Percentiles rank a stretch among this genome's conserved stretches.
Conservation (phyloP, 768 basidiomycete species). For the Phanerochaete carnosa region DNA sequence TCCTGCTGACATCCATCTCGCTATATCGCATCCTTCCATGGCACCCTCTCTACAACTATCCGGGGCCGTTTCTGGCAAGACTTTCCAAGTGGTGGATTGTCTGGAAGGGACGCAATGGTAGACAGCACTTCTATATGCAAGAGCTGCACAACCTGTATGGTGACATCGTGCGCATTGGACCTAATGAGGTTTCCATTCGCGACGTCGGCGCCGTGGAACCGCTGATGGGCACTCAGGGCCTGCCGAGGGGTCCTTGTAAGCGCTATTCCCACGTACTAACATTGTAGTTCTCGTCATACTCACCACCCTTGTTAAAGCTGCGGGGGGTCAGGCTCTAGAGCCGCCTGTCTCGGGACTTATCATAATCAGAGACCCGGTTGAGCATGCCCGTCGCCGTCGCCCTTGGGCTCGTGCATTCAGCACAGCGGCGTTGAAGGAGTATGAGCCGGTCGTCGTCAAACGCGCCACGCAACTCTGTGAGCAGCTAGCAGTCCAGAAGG, state of each 20-base stretch:
- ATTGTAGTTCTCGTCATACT: neutral
- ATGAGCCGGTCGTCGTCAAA: constrained; percentile 20
- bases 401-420: constrained; percentile 30
- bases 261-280: neutral
- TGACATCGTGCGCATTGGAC: constrained; percentile 55
- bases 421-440: constrained; percentile 23
- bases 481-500: neutral
- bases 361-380: constrained; percentile 16
- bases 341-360: neutral
- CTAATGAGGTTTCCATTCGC: constrained; percentile 56
- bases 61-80: constrained; percentile 16
- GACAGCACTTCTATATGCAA: constrained; percentile 42
- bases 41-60: constrained; percentile 24
- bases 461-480: constrained; percentile 14
- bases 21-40: constrained; percentile 17
- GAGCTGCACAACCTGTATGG: constrained; percentile 52
- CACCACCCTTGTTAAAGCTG: neutral
- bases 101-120: constrained; percentile 7
- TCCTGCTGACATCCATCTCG: constrained; percentile 16
- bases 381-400: constrained; percentile 24
- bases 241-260: constrained; percentile 57
- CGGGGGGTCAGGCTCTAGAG: neutral
- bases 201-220: constrained; percentile 40
- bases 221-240: constrained; percentile 44
- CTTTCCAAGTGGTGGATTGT: constrained; percentile 17